phyloP scores from a whole-genome alignment of 495 filamentous ascomycete genomes.

The Cladorrhinum samala region DNA sequence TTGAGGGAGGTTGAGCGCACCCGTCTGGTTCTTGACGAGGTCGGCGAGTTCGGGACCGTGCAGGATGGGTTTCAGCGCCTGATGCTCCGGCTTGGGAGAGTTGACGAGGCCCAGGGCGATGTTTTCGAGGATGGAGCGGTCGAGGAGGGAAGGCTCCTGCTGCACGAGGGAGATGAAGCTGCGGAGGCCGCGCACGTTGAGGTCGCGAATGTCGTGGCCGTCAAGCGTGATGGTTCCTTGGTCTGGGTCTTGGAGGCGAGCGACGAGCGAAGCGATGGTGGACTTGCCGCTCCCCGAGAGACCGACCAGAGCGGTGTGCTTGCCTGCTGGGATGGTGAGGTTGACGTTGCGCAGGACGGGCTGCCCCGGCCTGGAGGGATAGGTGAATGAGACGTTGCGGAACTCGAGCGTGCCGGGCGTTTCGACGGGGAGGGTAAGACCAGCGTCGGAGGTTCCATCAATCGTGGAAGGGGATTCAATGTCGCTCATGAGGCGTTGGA shows the following conservation, averaged over 20 bases:
- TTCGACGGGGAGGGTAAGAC: constrained; percentile 56
- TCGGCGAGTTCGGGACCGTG: constrained; percentile 8
- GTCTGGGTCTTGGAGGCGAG: constrained; percentile 28
- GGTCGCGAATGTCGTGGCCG: constrained; percentile 44
- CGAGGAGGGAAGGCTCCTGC: constrained; percentile 60
- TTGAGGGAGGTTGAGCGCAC: constrained; percentile 14
- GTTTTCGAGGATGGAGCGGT: constrained; percentile 62
- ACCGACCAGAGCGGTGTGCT: constrained; percentile 71
- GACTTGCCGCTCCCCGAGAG: constrained; percentile 62
- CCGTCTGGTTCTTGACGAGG: constrained; percentile 10
- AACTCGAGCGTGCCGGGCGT: constrained; percentile 72
- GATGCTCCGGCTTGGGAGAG: constrained; percentile 44
- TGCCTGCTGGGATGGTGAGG: constrained; percentile 71
- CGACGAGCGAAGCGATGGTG: constrained; percentile 70
- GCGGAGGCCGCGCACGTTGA: constrained; percentile 54
- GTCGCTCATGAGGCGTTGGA: constrained; percentile 78
- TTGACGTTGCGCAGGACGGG: constrained; percentile 73
- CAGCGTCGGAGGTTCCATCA: constrained; percentile 60
- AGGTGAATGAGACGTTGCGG: constrained; percentile 75
- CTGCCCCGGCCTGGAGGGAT: constrained; percentile 83
- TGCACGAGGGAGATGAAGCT: constrained; percentile 57
- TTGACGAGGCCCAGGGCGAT: constrained; percentile 60
- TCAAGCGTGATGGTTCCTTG: constrained; percentile 31
- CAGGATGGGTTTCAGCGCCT: constrained; percentile 17
- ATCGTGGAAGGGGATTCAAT: constrained; percentile 80